These are phyloP conservation scores for Sporothrix brunneoviolacea DNA, from an alignment of 2,329 filamentous ascomycete species.

Conservation along the genomic window DNA sequence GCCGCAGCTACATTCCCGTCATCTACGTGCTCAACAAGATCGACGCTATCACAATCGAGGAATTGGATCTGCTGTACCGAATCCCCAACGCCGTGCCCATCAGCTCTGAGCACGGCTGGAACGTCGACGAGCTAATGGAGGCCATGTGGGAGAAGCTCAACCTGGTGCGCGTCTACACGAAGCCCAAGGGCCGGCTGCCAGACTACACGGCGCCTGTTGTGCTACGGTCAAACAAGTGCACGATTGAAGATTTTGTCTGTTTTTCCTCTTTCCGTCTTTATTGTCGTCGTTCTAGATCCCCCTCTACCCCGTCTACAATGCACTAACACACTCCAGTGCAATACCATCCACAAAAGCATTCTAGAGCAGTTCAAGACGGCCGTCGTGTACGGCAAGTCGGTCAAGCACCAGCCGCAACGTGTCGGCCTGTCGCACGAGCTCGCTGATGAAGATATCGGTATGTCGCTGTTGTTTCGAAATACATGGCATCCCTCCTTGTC, in stretches of 20 bases:
- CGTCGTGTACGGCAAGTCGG: conserved; percentile 93
- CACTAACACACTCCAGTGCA: conserved; percentile 58
- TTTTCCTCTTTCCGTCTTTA: background rate
- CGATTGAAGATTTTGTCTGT: conserved; percentile 94
- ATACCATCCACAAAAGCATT: conserved; percentile 93
- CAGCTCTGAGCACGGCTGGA: conserved; percentile 96
- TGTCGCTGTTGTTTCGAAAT: too few relatives aligned
- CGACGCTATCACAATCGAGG: conserved; percentile 94
- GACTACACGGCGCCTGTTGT: conserved; percentile 92
- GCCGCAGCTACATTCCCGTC: conserved; percentile 94
- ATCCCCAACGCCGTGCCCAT: conserved; percentile 97
- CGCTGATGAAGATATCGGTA: conserved; percentile 94
- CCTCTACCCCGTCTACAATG: background rate
- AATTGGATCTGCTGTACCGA: conserved; percentile 89
- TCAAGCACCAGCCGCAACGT: conserved; percentile 96
- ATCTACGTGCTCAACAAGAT: conserved; percentile 99
- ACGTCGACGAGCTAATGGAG: conserved; percentile 92
- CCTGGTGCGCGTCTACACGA: conserved; percentile 89
- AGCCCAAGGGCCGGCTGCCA: conserved; percentile 90
- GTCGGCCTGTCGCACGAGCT: conserved; percentile 88
- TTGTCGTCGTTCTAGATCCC: background rate
- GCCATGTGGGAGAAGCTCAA: conserved; percentile 96
- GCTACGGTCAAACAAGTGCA: conserved; percentile 72
- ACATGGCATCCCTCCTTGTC: too few relatives aligned
- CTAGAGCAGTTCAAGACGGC: conserved; percentile 92